Evolutionary conservation across 768 basidiomycete species (phyloP), one percentile per base, ranked within the genome.

Genomic region (Lactarius tabidus): DNA sequence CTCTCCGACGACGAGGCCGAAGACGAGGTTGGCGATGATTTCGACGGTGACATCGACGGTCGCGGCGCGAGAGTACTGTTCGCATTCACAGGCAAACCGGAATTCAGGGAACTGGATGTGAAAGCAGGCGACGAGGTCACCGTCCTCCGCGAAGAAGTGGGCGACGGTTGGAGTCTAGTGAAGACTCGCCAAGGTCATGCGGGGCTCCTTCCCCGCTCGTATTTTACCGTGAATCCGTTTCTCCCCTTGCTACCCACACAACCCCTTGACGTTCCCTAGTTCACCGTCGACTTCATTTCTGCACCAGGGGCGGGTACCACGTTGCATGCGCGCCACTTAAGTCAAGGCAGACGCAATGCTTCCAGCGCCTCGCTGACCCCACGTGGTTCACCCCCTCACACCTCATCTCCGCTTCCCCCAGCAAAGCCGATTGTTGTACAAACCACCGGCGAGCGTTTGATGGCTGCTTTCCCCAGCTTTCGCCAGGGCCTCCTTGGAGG

Each of bases 121-220:
- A 78, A 79, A 62, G 89, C 88, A 1, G 90, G 91, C 15, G 88
- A 91, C 67, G 81, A 81, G 66, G 73, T 94, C 26, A 83, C 86
- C 56, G 77, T 91, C n/a, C 71, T 94, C 57, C 87, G 84, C 67
- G 88, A 90, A 66, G 81, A 90, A 60, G 79, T 86, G 1, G 85
- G 85, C 8, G 89, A 91, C 67, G 91, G 90, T 6, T 92, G 91
- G 91, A 91, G 91, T 75, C 78, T 93, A 39, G 87, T 88, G 17
- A 84, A 79, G 75, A 81, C 69, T 10, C 68, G 60, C 29, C 64
- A 52, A 38, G 84, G 84, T 35, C 85, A 87, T 71, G 75, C 89
- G 62, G 91, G 91, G 1, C 74, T 92, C 64, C 68, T 92, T 55
- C 91, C 91, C 23, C 79, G 80, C 48, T 77, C 83, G 14, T 91